A percentile compares a stretch with the other conserved stretches of the same genome.
phyloP scores from a whole-genome alignment of 129 eudicot genomes.

The Tanacetum coccineum region DNA sequence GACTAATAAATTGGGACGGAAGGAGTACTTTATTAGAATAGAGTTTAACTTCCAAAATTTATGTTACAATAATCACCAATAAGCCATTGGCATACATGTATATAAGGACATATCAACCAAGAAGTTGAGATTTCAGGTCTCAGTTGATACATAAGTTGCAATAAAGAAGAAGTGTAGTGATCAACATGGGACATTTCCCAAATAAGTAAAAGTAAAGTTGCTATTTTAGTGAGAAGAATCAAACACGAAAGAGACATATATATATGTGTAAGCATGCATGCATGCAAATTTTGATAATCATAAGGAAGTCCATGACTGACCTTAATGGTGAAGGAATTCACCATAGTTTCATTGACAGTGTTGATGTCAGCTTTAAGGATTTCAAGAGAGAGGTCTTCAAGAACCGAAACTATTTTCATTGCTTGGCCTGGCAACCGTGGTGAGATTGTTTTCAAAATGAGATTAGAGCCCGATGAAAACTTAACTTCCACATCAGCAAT shows the following conservation, averaged over 20 bases:
- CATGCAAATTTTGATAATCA: constrained; percentile 9
- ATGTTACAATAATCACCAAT: too few relatives aligned
- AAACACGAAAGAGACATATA: constrained; percentile 13
- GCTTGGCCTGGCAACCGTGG: constrained; percentile 73
- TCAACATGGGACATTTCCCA: constrained; percentile 12
- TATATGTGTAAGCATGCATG: constrained; percentile 5
- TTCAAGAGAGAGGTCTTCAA: constrained; percentile 75
- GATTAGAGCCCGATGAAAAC: constrained; percentile 60
- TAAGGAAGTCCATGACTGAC: constrained; percentile 27
- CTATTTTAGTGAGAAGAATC: constrained; percentile 8
- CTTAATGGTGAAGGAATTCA: constrained; percentile 78
- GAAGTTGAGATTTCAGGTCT: not conserved
- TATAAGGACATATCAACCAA: too few relatives aligned
- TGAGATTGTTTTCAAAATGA: constrained; percentile 63
- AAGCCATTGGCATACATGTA: too few relatives aligned
- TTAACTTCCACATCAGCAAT: constrained; percentile 85
- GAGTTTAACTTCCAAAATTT: not conserved
- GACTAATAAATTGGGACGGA: too few relatives aligned
- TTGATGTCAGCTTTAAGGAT: constrained; percentile 56
- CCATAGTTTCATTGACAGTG: constrained; percentile 60
- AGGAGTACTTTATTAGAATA: not conserved
- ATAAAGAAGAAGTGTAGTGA: not conserved
- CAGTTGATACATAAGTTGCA: not conserved
- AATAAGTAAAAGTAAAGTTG: not conserved
- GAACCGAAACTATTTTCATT: constrained; percentile 52